Evolutionary conservation across 2,329 filamentous ascomycete species (phyloP).

Genomic region (Fusarium tanahbumbuense): DNA sequence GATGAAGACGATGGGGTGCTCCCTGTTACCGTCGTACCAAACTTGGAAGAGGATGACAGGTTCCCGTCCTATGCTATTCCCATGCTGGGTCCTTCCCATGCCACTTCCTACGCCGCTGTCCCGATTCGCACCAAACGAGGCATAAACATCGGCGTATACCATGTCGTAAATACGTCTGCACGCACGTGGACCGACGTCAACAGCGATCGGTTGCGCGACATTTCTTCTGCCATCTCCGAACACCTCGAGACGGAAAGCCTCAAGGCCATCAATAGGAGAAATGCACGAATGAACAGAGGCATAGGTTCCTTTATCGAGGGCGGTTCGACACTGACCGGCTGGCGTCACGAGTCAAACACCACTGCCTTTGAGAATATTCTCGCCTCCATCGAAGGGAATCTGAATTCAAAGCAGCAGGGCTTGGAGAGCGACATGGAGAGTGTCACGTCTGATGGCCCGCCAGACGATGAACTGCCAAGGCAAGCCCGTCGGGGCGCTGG

Average conservation of each 20-base stretch:
- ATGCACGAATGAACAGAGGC: not conserved
- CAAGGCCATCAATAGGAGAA: not conserved
- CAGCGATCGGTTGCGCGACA: not conserved
- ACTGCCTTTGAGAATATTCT: not conserved
- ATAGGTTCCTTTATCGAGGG: not conserved
- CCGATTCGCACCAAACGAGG: slow-evolving; percentile 6
- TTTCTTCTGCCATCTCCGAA: not conserved
- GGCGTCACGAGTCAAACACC: not conserved
- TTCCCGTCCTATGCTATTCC: not conserved
- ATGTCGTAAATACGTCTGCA: not conserved
- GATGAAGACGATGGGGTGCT: not conserved
- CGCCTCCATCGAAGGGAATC: not conserved
- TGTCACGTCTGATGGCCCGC: not conserved
- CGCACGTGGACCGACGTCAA: rapidly evolving
- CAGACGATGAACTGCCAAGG: not conserved
- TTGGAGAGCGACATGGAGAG: not conserved
- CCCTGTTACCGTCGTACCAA: not conserved
- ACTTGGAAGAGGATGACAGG: not conserved
- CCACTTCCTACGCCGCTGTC: not conserved
- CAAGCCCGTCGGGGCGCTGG: not conserved
- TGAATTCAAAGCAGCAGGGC: not conserved
- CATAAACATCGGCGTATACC: slow-evolving; percentile 6
- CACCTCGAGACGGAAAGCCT: slow-evolving; percentile 1
- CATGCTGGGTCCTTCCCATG: not conserved
- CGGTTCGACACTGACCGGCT: not conserved